Evolutionary conservation across 768 basidiomycete species (phyloP).

Genomic region (Hypholoma sublateritium): DNA sequence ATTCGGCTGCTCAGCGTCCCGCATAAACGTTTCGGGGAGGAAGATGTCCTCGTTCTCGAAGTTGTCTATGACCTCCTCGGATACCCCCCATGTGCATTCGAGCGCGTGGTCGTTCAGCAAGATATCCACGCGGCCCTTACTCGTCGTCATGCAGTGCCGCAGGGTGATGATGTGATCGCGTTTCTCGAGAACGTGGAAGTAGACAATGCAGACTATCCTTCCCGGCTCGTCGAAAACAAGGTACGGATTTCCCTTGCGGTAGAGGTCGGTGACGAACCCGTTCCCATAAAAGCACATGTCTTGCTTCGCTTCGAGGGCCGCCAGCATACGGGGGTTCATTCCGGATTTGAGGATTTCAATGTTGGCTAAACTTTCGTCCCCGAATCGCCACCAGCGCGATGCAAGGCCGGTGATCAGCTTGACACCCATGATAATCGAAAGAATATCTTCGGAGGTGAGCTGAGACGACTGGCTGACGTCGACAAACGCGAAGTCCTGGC

Average conservation of each 20-base stretch:
- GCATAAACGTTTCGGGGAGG: neutral
- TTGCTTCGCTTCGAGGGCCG: neutral
- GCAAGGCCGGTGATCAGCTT: conserved; percentile 3
- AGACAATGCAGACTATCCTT: neutral
- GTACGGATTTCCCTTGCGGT: conserved; percentile 5
- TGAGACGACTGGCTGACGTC: neutral
- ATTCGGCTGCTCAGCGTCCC: neutral
- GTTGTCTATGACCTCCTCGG: neutral
- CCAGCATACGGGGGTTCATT: too few relatives aligned
- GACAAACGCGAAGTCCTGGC: conserved; percentile 3
- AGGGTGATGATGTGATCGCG: conserved; percentile 1
- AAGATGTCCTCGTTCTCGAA: conserved; percentile 1
- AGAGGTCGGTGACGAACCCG: neutral
- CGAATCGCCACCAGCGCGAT: too few relatives aligned
- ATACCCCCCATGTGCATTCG: conserved; percentile 1
- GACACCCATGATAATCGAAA: neutral
- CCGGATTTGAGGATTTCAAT: too few relatives aligned
- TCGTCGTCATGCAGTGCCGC: conserved; percentile 6
- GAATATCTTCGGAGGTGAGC: neutral
- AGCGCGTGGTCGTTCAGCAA: conserved; percentile 1
- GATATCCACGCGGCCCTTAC: neutral
- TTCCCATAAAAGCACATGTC: conserved; percentile 1
- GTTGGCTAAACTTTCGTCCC: neutral
- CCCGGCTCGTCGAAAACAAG: neutral
- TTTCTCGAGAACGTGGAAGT: neutral